Percentiles rank a stretch among this genome's conserved stretches.
These are phyloP conservation scores for Dryadomyces quercus-mongolicae DNA, from an alignment of 2,329 filamentous ascomycete species.

Conservation along the genomic window DNA sequence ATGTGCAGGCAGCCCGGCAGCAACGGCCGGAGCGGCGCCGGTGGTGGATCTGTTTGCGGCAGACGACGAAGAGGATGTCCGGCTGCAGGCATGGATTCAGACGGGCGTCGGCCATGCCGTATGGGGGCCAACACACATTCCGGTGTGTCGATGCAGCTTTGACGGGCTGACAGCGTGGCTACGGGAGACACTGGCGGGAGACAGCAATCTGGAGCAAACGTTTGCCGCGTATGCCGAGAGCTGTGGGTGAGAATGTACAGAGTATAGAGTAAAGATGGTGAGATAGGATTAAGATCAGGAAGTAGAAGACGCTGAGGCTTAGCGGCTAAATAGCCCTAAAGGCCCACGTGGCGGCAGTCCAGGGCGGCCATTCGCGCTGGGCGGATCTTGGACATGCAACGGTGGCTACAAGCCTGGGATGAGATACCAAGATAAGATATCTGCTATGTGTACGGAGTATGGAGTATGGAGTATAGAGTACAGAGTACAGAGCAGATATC, in stretches of 20 bases:
- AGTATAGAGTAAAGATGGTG: too few relatives aligned
- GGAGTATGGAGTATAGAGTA: too few relatives aligned
- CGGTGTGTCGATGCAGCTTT: conserved; percentile 1
- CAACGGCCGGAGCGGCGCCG: background rate
- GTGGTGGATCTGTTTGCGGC: background rate
- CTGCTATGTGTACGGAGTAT: too few relatives aligned
- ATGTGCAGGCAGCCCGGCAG: background rate
- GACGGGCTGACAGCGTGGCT: background rate
- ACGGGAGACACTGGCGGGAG: background rate
- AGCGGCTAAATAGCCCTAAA: background rate
- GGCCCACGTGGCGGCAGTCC: too few relatives aligned
- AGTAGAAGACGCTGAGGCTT: background rate
- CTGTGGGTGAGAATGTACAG: background rate
- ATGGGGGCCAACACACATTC: background rate
- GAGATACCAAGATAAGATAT: too few relatives aligned
- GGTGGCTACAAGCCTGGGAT: too few relatives aligned
- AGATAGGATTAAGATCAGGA: background rate
- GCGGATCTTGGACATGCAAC: too few relatives aligned
- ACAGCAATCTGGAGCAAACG: background rate
- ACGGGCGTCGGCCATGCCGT: background rate
- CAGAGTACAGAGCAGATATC: too few relatives aligned
- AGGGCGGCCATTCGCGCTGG: too few relatives aligned
- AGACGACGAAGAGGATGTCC: background rate
- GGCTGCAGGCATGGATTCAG: conserved; percentile 1
- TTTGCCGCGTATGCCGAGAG: background rate